Percentiles rank a stretch among this genome's conserved stretches.
Conservation (phyloP, 495 filamentous ascomycete genomes). For the Tuber melanosporum region DNA sequence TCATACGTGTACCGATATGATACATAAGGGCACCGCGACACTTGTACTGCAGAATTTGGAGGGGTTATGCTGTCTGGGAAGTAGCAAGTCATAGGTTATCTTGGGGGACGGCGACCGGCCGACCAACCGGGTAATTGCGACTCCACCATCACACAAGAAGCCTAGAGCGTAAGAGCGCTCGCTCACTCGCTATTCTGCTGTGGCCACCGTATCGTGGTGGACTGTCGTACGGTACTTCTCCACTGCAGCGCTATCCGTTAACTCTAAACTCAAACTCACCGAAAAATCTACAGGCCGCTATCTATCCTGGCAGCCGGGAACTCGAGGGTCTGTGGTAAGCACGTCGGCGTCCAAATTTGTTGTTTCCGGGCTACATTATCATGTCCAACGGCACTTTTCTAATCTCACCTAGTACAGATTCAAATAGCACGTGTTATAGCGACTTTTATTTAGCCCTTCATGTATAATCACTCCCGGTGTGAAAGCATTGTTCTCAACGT, state of each 20-base stretch:
- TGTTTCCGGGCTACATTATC: neutral
- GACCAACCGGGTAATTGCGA: neutral
- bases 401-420: neutral
- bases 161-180: neutral
- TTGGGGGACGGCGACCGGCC: neutral
- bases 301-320: neutral
- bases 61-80: neutral
- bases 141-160: neutral
- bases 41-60: neutral
- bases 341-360: neutral
- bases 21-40: neutral
- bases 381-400: neutral
- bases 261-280: conserved; percentile 4
- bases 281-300: neutral
- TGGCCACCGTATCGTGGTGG: neutral
- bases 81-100: neutral
- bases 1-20: conserved; percentile 4
- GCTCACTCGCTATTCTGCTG: neutral
- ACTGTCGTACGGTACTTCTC: neutral
- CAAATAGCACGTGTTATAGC: neutral
- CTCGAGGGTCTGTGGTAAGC: neutral
- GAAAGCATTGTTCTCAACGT: neutral
- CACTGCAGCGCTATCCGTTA: neutral
- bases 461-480: neutral
- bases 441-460: neutral